Evolutionary conservation across 768 basidiomycete genomes (phyloP), one percentile per base, ranked within the genome.

Genomic region (Xanthoconium stramineum): DNA sequence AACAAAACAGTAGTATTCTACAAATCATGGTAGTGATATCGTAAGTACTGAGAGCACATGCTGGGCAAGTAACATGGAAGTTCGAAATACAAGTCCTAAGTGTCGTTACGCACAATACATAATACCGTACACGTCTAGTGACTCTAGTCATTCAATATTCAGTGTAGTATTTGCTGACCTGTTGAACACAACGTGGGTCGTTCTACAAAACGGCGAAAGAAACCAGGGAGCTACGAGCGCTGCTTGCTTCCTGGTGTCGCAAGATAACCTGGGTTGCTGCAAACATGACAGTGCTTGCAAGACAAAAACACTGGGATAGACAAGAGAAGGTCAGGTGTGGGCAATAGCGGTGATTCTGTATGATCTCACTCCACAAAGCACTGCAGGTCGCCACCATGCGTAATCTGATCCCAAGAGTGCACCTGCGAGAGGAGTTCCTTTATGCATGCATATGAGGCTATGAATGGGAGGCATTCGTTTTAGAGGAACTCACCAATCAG

Each of bases 391-490:
- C 80, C 81, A 84, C 84, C 84, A 86, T 2, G 68, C 56, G 54
- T 79, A 83, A 8, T 72, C 62, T n/a, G 73, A 57, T 2, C 80
- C 76, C 3, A 86, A 70, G n/a, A 85, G 69, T 7, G 78, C 78
- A 1, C 84, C 84, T 43, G 78, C 77, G 20, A 84, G 76, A 10
- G 84, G 84, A 0, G 81, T 78, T 14, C 83, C 83, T 77, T 57
- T 36, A 48, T 19, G 20, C 24, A 52, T 20, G 50, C 42, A 24
- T 65, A 63, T 19, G 67, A 62, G 28, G 71, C 53, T 11, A 65
- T 64, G 68, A 10, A 17, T 44, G 33, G 37, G 48, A 12, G 32
- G 44, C 28, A 36, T n/a, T 32, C 12, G 9, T 6, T 45, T 20
- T 35, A 13, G 30, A 38, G 36, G 19, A n/a, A 52, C 57, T 49